Evolutionary conservation across 2,329 filamentous ascomycete genomes (phyloP).

Genomic region (Chaetomium globosum): DNA sequence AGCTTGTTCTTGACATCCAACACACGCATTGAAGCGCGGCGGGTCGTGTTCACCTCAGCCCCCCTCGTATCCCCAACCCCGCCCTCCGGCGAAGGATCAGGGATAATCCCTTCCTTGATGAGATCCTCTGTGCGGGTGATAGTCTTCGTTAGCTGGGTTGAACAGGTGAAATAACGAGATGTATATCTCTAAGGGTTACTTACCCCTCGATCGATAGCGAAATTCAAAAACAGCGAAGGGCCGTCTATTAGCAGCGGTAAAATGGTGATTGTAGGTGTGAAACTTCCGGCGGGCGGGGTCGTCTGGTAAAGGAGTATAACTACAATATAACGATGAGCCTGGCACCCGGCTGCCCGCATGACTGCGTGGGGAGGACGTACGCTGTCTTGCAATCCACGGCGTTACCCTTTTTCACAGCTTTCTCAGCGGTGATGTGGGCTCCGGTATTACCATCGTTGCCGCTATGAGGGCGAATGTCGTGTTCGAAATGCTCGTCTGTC

Average conservation of each 20-base stretch:
- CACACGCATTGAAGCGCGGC: neutral
- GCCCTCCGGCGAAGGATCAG: no score
- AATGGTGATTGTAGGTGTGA: neutral
- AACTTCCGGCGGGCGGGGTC: no score
- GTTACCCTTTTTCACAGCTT: neutral
- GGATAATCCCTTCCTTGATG: constrained; percentile 3
- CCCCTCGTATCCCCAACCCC: neutral
- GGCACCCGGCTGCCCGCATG: no score
- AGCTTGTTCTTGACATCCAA: neutral
- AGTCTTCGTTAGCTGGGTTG: neutral
- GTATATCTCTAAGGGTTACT: neutral
- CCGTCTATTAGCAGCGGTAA: neutral
- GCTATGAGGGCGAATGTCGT: neutral
- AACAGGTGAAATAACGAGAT: neutral
- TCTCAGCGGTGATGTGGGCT: neutral
- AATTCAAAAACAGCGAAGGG: neutral
- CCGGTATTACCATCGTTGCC: neutral
- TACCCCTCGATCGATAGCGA: neutral
- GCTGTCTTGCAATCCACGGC: neutral
- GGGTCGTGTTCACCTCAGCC: neutral
- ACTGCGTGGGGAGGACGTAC: neutral
- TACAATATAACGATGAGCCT: no score
- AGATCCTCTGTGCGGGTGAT: neutral
- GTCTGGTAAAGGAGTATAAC: no score
- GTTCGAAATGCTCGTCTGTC: neutral